Evolutionary conservation across 176 grass and related monocot genomes (phyloP).

Genomic region (Zea luxurians): DNA sequence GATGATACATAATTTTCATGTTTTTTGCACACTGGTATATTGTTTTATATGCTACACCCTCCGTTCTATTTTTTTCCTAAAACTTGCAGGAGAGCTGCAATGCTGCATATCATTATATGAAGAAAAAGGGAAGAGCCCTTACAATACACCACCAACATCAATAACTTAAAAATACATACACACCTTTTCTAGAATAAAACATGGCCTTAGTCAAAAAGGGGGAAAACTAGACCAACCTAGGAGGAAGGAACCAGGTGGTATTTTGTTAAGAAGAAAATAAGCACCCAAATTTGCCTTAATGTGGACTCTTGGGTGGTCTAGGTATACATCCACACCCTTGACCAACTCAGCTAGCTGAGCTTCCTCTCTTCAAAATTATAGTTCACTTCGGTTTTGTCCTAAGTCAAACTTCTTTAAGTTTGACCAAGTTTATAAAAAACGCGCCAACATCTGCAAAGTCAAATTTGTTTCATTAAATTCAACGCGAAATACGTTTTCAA

Average conservation of each 20-base stretch:
- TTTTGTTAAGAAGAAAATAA: neutral
- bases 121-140: neutral
- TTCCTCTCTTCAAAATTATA: too few relatives aligned
- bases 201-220: neutral
- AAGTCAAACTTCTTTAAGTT: too few relatives aligned
- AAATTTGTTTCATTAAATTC: too few relatives aligned
- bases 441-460: too few relatives aligned
- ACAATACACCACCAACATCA: neutral
- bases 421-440: too few relatives aligned
- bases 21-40: neutral
- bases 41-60: neutral
- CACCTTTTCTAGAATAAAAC: neutral
- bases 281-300: neutral
- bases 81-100: neutral
- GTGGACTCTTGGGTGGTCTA: neutral
- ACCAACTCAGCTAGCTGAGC: too few relatives aligned
- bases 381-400: too few relatives aligned
- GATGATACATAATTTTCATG: neutral
- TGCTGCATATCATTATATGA: neutral
- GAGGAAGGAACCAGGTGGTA: neutral
- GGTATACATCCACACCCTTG: neutral
- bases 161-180: neutral
- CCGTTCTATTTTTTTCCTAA: neutral
- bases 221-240: neutral
- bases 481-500: too few relatives aligned